A percentile compares a stretch with the other conserved stretches of the same genome.
These are phyloP conservation scores for Kuraishia borneana DNA, from an alignment of 805 yeast genomes.

Conservation along the genomic window DNA sequence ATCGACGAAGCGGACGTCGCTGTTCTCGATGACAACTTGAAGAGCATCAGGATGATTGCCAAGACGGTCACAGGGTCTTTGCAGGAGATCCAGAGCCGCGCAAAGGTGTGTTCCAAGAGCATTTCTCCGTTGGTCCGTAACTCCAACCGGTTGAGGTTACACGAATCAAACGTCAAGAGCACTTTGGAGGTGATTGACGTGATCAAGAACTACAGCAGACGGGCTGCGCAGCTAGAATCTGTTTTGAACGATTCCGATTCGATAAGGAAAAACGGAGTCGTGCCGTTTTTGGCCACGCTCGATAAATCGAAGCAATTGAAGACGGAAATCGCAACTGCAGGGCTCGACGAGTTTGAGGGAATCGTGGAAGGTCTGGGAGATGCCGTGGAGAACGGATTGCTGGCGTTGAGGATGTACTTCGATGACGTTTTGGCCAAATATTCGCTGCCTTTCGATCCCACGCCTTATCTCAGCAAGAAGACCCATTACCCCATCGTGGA, in stretches of 20 bases:
- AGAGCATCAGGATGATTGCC: conserved; percentile 46
- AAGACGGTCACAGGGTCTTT: conserved; percentile 44
- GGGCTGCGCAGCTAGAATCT: conserved; percentile 28
- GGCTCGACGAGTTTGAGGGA: conserved; percentile 50
- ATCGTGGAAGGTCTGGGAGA: conserved; percentile 48
- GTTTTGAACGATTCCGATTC: conserved; percentile 9
- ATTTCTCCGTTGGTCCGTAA: conserved; percentile 64
- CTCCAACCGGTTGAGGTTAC: conserved; percentile 42
- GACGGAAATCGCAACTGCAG: conserved; percentile 26
- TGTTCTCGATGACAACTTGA: conserved; percentile 65
- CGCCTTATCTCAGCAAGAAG: conserved; percentile 25
- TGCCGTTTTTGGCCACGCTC: conserved; percentile 21
- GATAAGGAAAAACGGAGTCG: conserved; percentile 20
- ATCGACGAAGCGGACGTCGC: conserved; percentile 77
- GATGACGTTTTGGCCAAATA: conserved; percentile 27
- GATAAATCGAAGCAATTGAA: conserved; percentile 32
- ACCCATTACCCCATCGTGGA: conserved; percentile 27
- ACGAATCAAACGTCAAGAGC: conserved; percentile 46
- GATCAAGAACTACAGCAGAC: conserved; percentile 36
- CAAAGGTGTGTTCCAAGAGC: conserved; percentile 45
- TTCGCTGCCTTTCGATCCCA: conserved; percentile 33
- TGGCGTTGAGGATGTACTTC: conserved; percentile 39
- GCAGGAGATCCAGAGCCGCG: conserved; percentile 35
- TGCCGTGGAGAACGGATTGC: conserved; percentile 45
- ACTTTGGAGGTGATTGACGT: conserved; percentile 35